A percentile compares a stretch with the other conserved stretches of the same genome.
phyloP scores from a whole-genome alignment of 164 flowering plant species.

The Liquidambar formosana region DNA sequence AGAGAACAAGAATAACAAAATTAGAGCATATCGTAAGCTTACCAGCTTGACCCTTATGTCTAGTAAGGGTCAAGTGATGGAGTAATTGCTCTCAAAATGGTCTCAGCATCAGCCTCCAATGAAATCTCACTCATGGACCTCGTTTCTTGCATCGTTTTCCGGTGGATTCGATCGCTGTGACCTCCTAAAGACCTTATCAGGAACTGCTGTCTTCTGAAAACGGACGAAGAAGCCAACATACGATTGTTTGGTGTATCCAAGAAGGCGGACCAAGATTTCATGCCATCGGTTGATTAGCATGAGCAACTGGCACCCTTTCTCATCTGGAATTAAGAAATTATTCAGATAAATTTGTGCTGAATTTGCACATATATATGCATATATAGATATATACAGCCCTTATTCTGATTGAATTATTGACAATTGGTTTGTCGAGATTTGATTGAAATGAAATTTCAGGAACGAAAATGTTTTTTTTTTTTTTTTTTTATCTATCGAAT shows the following conservation, averaged over 20 bases:
- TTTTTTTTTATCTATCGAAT: too few species aligned
- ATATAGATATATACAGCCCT: too few species aligned
- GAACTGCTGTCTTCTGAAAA: slow-evolving; percentile 65
- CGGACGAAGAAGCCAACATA: slow-evolving; percentile 40
- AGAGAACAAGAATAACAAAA: too few species aligned
- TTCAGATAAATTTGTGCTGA: too few species aligned
- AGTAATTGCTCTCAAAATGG: slow-evolving; percentile 65
- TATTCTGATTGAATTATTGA: too few species aligned
- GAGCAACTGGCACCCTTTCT: neutral
- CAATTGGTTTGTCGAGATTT: too few species aligned
- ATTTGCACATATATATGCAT: too few species aligned
- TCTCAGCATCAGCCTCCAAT: slow-evolving; percentile 70
- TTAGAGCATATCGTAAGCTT: slow-evolving; percentile 3
- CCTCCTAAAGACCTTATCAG: slow-evolving; percentile 50
- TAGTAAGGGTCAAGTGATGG: slow-evolving; percentile 63
- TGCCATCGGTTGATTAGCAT: slow-evolving; percentile 29
- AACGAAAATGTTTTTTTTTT: too few species aligned
- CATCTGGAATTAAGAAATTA: too few species aligned
- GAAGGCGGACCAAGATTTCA: slow-evolving; percentile 26
- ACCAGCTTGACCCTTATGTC: slow-evolving; percentile 98
- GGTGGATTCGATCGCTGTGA: slow-evolving; percentile 10
- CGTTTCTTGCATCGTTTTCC: slow-evolving; percentile 17
- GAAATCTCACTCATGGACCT: slow-evolving; percentile 8
- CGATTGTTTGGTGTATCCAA: slow-evolving; percentile 20
- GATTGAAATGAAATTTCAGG: too few species aligned